These are phyloP conservation scores for Diplodia sapinea DNA, from an alignment of 2,329 filamentous ascomycete species.

Conservation along the genomic window DNA sequence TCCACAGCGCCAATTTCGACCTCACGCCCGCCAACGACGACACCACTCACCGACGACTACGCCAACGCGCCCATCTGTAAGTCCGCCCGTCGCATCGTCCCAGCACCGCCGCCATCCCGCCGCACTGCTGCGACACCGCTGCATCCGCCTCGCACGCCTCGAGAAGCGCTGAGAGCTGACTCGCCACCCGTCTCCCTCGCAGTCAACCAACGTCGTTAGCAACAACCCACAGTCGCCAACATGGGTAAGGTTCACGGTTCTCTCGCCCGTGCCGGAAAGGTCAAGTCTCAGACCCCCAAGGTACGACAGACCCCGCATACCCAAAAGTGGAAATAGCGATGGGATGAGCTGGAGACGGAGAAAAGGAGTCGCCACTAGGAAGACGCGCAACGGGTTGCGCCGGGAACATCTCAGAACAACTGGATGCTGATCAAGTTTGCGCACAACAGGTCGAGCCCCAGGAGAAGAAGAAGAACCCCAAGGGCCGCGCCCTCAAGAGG, in stretches of 20 bases:
- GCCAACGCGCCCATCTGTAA: conserved; percentile 43
- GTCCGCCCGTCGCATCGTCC: conserved; percentile 36
- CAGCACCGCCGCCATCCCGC: neutral
- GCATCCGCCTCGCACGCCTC: neutral
- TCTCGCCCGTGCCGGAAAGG: conserved; percentile 94
- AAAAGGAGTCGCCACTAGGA: conserved; percentile 11
- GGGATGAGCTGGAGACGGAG: conserved; percentile 39
- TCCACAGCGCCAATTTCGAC: conserved; percentile 40
- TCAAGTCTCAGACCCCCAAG: conserved; percentile 96
- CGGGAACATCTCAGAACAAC: neutral
- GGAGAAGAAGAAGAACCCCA: conserved; percentile 96
- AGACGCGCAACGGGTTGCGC: conserved; percentile 38
- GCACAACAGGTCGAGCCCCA: conserved; percentile 74
- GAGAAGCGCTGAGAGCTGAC: conserved; percentile 5
- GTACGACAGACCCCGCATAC: conserved; percentile 58
- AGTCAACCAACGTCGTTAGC: conserved; percentile 35
- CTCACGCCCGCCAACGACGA: conserved; percentile 39
- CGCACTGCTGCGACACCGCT: conserved; percentile 4
- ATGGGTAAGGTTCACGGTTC: conserved; percentile 96
- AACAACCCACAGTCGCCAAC: conserved; percentile 58
- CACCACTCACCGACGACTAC: conserved; percentile 44
- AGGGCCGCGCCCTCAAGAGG: conserved; percentile 97
- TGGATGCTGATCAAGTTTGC: conserved; percentile 21
- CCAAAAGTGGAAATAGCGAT: conserved; percentile 37
- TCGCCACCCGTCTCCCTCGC: conserved; percentile 39